Evolutionary conservation across 1,284 basidiomycete genomes (phyloP).

Genomic region (Vanrija pseudolonga): DNA sequence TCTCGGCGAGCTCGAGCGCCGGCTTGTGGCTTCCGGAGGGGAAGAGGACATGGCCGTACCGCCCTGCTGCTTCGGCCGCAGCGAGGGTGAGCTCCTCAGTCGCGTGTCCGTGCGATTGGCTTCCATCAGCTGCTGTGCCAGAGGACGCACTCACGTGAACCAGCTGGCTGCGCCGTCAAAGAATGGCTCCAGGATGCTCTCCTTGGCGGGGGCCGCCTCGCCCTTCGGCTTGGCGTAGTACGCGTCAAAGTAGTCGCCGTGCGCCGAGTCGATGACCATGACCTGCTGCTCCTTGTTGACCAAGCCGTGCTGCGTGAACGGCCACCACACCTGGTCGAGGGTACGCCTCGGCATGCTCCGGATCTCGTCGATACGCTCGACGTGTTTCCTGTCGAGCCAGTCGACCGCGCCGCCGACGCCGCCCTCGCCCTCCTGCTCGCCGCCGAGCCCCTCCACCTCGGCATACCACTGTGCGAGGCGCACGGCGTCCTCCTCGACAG

Average conservation of each 20-base stretch:
- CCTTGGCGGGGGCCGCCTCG: conserved; percentile 22
- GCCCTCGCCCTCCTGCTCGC: conserved; percentile 1
- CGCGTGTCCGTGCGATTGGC: conserved; percentile 81
- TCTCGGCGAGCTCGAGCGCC: conserved; percentile 57
- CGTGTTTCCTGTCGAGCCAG: conserved; percentile 65
- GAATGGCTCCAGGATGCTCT: conserved; percentile 61
- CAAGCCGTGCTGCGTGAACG: conserved; percentile 85
- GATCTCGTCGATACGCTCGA: conserved; percentile 62
- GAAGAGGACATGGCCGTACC: conserved; percentile 97
- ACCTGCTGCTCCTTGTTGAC: conserved; percentile 67
- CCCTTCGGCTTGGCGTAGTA: conserved; percentile 48
- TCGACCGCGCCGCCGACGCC: conserved; percentile 57
- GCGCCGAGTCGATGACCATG: conserved; percentile 87
- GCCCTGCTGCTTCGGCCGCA: conserved; percentile 81
- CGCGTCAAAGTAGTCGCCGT: conserved; percentile 77
- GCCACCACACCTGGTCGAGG: conserved; percentile 87
- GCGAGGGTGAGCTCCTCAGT: conserved; percentile 73
- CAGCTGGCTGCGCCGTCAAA: conserved; percentile 93
- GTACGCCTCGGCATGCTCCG: conserved; percentile 74
- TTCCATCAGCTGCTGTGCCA: conserved; percentile 1
- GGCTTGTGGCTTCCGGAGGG: conserved; percentile 83
- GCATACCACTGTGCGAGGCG: conserved; percentile 69
- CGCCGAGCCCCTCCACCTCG: conserved; percentile 29
- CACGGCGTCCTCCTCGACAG: conserved; percentile 58
- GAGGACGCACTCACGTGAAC: conserved; percentile 67